Evolutionary conservation across 106 monocot species (phyloP), one percentile per base, ranked within the genome.

Genomic region (Agapanthus africanus): DNA sequence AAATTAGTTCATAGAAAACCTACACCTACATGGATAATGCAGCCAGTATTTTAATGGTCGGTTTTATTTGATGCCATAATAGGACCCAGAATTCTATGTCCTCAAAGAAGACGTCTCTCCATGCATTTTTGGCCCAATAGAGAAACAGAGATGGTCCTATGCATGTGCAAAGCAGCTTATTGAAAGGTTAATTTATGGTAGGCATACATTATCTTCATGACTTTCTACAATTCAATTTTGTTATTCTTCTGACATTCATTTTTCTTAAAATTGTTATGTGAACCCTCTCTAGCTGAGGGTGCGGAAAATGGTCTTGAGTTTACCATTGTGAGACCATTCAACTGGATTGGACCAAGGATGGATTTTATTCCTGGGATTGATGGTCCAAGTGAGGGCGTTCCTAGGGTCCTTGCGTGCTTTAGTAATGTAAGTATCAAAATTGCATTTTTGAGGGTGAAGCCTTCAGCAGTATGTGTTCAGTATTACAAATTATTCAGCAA

Each of bases 291-390:
- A 88, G 88, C 84, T n/a, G 88, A 88, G 74, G 88, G 84, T 68
- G 88, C 84, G 0, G 88, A 88, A 71, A 88, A 88, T 71, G 88
- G 77, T 18, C 81, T 88, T 42, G 73, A 88, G 56, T 88, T 88
- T 74, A 84, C 88, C 34, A 88, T 88, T 37, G 88, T 88, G 4
- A 84, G 88, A 57, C 88, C 88, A 68, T 88, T 88, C 74, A 88
- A 88, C 36, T 88, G 88, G 88, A 88, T 88, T 59, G 88, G 88
- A 34, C 88, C 88, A 37, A 79, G 88, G 69, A 88, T 88, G 88
- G 88, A 88, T 76, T 88, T 88, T 54, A 88, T 88, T 67, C 88
- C 88, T 66, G 88, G 88, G 19, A 81, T 88, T 75, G 88, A 88
- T 75, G 88, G 88, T 35, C 88, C 88, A 19, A 84, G 82, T 67